These are phyloP conservation scores for Amanita muscaria DNA, from an alignment of 768 basidiomycete genomes.

Conservation along the genomic window DNA sequence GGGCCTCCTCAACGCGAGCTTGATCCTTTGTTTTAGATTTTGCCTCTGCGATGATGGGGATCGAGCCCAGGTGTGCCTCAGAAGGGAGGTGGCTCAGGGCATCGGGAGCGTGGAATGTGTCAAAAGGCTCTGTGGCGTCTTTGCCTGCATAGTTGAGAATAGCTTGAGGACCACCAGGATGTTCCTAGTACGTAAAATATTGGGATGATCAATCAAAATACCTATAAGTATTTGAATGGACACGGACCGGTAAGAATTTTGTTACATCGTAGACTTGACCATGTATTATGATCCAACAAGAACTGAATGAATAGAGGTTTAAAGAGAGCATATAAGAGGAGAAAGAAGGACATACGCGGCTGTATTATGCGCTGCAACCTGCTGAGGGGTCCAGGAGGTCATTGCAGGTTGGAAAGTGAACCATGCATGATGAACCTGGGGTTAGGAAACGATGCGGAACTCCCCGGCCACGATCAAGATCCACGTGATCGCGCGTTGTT, in stretches of 20 bases:
- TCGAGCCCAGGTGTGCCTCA: constrained; percentile 64
- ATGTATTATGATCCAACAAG: constrained; percentile 80
- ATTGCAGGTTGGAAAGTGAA: constrained; percentile 16
- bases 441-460: background rate
- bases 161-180: constrained; percentile 76
- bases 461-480: background rate
- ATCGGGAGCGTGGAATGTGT: constrained; percentile 81
- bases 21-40: constrained; percentile 58
- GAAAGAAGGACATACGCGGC: constrained; percentile 28
- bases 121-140: constrained; percentile 72
- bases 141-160: constrained; percentile 79
- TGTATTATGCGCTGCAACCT: constrained; percentile 55
- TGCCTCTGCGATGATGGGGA: constrained; percentile 41
- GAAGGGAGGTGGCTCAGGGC: constrained; percentile 63
- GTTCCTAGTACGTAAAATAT: constrained; percentile 41
- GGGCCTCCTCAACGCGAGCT: constrained; percentile 53
- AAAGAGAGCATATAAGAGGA: background rate
- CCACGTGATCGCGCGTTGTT: constrained; percentile 44
- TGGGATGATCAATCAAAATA: constrained; percentile 1
- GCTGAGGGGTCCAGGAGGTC: constrained; percentile 40
- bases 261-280: constrained; percentile 84
- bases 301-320: constrained; percentile 30
- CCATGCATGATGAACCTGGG: too few species aligned
- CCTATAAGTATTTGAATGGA: constrained; percentile 2
- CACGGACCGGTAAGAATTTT: constrained; percentile 55